Conservation (phyloP, 139 green algal species). For the Closterium sp. region DNA sequence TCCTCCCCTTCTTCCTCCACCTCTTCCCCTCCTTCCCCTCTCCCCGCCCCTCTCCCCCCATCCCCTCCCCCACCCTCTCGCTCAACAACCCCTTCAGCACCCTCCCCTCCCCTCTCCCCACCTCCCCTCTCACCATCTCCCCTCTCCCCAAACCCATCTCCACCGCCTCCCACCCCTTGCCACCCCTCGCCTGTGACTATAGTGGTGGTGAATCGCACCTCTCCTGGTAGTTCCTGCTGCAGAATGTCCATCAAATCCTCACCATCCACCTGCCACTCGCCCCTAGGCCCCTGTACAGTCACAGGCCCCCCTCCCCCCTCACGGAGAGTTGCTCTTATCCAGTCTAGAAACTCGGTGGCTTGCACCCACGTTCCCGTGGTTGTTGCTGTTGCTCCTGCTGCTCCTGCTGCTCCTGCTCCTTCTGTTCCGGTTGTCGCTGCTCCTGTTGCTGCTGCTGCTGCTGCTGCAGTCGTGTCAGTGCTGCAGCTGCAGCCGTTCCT, state of each 20-base stretch:
- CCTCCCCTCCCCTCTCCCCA: background rate
- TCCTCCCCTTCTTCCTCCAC: background rate
- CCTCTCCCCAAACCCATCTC: background rate
- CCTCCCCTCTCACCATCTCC: background rate
- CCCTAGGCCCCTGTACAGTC: background rate
- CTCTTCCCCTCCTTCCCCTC: background rate
- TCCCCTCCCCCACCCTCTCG: background rate
- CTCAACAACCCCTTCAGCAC: background rate
- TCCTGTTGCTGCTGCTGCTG: background rate
- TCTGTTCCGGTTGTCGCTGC: background rate
- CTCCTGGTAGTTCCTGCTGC: background rate
- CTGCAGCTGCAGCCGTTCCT: background rate
- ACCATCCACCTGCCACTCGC: background rate
- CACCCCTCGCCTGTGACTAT: background rate
- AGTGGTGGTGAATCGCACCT: constrained; percentile 1
- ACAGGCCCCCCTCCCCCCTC: background rate
- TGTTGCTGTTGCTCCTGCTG: background rate
- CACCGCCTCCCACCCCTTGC: background rate
- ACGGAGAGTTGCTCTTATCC: background rate
- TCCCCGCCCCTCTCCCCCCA: background rate
- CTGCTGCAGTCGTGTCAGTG: background rate
- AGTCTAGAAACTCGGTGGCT: background rate
- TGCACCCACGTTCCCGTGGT: background rate
- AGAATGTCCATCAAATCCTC: background rate
- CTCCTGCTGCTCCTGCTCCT: background rate